These are phyloP conservation scores for Blastobotrys mokoenaii DNA, from an alignment of 805 yeast genomes.

Conservation along the genomic window DNA sequence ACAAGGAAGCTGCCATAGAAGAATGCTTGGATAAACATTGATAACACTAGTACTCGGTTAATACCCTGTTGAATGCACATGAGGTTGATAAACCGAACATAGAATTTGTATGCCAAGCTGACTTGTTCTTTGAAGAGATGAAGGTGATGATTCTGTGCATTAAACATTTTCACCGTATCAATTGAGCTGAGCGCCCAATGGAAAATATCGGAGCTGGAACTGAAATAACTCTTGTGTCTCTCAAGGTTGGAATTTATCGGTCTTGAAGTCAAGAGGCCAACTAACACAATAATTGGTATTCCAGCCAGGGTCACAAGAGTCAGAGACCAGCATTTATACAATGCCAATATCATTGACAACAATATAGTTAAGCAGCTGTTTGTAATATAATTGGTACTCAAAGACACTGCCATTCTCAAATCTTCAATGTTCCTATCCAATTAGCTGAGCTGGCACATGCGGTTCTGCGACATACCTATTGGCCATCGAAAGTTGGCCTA, in stretches of 20 bases:
- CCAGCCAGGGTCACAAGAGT: constrained; percentile 70
- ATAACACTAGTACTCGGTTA: constrained; percentile 47
- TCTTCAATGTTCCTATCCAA: constrained; percentile 60
- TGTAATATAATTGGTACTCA: constrained; percentile 49
- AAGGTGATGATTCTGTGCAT: constrained; percentile 47
- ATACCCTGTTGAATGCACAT: constrained; percentile 49
- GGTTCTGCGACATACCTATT: constrained; percentile 30
- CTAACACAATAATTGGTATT: constrained; percentile 53
- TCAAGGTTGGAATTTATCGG: constrained; percentile 42
- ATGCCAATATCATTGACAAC: constrained; percentile 53
- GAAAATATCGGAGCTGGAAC: constrained; percentile 49
- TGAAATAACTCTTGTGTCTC: constrained; percentile 48
- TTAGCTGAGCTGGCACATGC: constrained; percentile 17
- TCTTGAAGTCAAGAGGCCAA: constrained; percentile 44
- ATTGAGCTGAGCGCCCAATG: constrained; percentile 65
- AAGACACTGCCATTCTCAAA: constrained; percentile 56
- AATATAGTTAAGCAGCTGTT: constrained; percentile 46
- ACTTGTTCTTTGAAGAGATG: constrained; percentile 32
- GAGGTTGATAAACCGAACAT: constrained; percentile 35
- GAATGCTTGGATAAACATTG: constrained; percentile 85
- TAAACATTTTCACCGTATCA: constrained; percentile 51
- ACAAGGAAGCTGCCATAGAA: constrained; percentile 82
- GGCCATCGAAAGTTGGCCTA: constrained; percentile 58
- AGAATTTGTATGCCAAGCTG: constrained; percentile 33
- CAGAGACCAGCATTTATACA: constrained; percentile 76